Conservation (phyloP, 2,329 filamentous ascomycete genomes). For the Paecilomyces variotii region DNA sequence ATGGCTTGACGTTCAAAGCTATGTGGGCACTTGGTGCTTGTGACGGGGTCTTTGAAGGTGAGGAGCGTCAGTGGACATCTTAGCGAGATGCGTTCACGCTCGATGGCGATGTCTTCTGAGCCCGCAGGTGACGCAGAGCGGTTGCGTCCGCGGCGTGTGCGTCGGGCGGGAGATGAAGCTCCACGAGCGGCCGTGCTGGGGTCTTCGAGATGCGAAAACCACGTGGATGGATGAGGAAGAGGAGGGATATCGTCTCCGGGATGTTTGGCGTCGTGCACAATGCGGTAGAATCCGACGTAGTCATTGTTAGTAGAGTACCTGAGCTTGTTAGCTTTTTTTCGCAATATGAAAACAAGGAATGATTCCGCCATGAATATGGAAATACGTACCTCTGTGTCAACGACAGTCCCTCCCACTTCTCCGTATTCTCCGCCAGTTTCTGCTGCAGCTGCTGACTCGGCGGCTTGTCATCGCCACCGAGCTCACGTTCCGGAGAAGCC, state of each 20-base stretch:
- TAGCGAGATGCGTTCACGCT: conserved; percentile 36
- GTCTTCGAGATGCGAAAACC: conserved; percentile 51
- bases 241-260: conserved; percentile 45
- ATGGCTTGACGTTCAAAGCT: conserved; percentile 43
- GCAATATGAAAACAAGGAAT: background rate
- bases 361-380: too few relatives aligned
- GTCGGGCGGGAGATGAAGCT: conserved; percentile 29
- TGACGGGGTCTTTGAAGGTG: conserved; percentile 39
- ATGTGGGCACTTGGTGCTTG: conserved; percentile 42
- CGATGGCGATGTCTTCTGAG: conserved; percentile 40
- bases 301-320: conserved; percentile 52
- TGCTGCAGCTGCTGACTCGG: conserved; percentile 28
- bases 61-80: conserved; percentile 43
- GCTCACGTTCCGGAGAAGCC: conserved; percentile 35
- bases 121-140: conserved; percentile 17
- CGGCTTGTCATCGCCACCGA: conserved; percentile 23
- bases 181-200: conserved; percentile 18
- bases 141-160: conserved; percentile 8
- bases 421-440: conserved; percentile 24
- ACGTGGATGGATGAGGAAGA: conserved; percentile 50
- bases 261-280: conserved; percentile 54
- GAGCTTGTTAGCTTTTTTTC: conserved; percentile 1
- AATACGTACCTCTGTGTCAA: conserved; percentile 33
- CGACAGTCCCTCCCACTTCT: conserved; percentile 29
- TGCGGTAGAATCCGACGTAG: conserved; percentile 53